A percentile compares a stretch with the other conserved stretches of the same genome.
These are phyloP conservation scores for Euphorbia corollata DNA, from an alignment of 441 rosid species.

Conservation along the genomic window DNA sequence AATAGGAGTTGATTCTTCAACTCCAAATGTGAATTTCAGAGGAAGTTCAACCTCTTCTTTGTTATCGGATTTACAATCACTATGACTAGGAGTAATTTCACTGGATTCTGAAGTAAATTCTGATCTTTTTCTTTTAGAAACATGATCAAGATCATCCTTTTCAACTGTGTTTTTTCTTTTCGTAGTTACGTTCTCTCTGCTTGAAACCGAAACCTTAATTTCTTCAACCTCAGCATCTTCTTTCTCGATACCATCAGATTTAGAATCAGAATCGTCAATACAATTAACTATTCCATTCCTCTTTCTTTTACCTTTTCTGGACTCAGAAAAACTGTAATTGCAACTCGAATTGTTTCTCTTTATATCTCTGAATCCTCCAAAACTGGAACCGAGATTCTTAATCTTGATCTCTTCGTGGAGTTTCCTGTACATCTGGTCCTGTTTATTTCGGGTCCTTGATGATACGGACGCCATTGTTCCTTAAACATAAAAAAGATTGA, in stretches of 20 bases:
- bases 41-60: slow-evolving; percentile 20
- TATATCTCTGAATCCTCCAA: background rate
- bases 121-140: background rate
- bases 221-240: background rate
- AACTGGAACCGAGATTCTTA: background rate
- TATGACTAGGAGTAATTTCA: background rate
- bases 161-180: background rate
- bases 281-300: too few relatives aligned
- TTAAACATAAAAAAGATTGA: background rate
- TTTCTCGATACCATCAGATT: too few relatives aligned
- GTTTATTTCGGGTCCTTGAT: background rate
- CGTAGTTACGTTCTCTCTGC: background rate
- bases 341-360: background rate
- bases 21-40: slow-evolving; percentile 37
- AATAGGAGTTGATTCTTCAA: slow-evolving; percentile 28
- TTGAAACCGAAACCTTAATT: background rate
- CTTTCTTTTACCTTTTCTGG: too few relatives aligned
- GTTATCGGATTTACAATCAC: background rate
- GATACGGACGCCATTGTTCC: background rate
- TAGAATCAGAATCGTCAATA: background rate
- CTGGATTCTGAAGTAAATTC: background rate
- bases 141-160: background rate
- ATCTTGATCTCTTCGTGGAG: background rate
- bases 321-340: background rate
- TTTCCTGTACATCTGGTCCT: background rate